Evolutionary conservation across 331 rosid genomes (phyloP).

Genomic region (Spiraea crenata): DNA sequence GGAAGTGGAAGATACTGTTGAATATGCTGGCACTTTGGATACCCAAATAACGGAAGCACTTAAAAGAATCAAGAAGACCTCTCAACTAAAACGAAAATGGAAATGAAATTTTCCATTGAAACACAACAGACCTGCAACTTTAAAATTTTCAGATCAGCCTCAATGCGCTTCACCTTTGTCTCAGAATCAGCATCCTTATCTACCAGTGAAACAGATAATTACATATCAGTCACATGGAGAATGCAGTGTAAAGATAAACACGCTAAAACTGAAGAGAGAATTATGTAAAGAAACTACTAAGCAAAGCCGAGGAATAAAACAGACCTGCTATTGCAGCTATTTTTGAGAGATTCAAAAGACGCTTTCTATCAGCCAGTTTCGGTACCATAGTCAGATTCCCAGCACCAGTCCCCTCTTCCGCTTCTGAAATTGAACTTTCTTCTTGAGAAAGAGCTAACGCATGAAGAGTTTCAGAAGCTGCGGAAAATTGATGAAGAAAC

Average conservation of each 20-base stretch:
- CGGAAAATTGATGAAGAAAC: conserved; percentile 76
- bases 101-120: conserved; percentile 2
- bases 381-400: conserved; percentile 31
- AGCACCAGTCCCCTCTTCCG: conserved; percentile 55
- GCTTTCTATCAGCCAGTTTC: conserved; percentile 73
- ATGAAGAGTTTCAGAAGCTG: conserved; percentile 93
- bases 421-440: conserved; percentile 32
- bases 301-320: neutral
- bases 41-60: neutral
- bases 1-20: neutral
- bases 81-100: neutral
- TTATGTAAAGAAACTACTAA: neutral
- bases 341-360: conserved; percentile 81
- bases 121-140: conserved; percentile 66
- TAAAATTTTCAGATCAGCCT: conserved; percentile 88
- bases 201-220: conserved; percentile 32
- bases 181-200: conserved; percentile 60
- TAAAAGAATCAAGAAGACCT: neutral
- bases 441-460: conserved; percentile 66
- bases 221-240: conserved; percentile 9
- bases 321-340: conserved; percentile 89
- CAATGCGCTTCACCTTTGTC: conserved; percentile 69
- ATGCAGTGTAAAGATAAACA: neutral
- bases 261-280: neutral
- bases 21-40: neutral